phyloP scores from a whole-genome alignment of 768 basidiomycete species.

The Boletus patriciae region DNA sequence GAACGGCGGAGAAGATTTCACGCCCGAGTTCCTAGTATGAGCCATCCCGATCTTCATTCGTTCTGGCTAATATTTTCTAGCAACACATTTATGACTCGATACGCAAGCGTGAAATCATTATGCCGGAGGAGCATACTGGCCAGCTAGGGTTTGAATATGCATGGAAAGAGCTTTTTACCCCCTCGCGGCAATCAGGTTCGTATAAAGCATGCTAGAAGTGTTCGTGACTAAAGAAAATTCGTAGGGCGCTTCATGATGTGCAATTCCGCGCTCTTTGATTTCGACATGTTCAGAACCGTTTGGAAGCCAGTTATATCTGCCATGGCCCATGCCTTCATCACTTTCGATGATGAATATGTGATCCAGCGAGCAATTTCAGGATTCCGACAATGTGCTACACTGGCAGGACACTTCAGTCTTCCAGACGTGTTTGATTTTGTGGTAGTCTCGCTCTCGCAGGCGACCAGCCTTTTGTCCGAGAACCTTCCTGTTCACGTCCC shows the following conservation, averaged over 20 bases:
- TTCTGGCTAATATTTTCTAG: conserved; percentile 41
- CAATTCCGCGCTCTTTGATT: conserved; percentile 79
- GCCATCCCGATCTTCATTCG: background rate
- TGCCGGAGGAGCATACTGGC: conserved; percentile 97
- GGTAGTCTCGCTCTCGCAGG: conserved; percentile 88
- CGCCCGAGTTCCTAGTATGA: conserved; percentile 78
- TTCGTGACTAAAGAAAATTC: conserved; percentile 41
- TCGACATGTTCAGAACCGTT: conserved; percentile 89
- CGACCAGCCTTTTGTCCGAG: conserved; percentile 83
- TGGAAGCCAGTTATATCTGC: conserved; percentile 96
- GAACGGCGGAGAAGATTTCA: conserved; percentile 82
- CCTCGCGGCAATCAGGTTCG: conserved; percentile 78
- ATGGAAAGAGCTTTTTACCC: conserved; percentile 91
- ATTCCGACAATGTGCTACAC: conserved; percentile 94
- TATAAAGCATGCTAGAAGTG: conserved; percentile 7
- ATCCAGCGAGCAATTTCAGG: conserved; percentile 93
- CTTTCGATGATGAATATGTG: conserved; percentile 94
- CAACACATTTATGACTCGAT: conserved; percentile 92
- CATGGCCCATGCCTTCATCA: conserved; percentile 93
- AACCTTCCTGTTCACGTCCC: conserved; percentile 67
- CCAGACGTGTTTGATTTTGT: conserved; percentile 98
- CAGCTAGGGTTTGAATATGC: conserved; percentile 98
- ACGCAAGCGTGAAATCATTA: conserved; percentile 88
- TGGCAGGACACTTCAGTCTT: conserved; percentile 84
- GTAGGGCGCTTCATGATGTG: conserved; percentile 60